Base-by-base conservation (phyloP, 2,329 filamentous ascomycete genomes). In the Aspergillus tamarii region DNA sequence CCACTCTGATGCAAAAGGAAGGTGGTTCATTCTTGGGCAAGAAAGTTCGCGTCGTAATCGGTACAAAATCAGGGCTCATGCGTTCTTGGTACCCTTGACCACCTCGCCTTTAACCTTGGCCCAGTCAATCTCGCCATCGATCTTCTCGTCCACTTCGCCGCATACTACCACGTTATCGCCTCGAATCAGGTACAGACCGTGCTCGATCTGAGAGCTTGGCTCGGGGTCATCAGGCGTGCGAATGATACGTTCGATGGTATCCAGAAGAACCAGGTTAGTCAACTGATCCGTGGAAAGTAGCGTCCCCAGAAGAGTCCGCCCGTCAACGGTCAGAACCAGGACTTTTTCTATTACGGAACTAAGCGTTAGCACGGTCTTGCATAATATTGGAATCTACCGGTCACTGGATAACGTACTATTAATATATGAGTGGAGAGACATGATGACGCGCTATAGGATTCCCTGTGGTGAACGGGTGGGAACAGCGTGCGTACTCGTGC, bases 121-220 rank as follows among this genome's bases (percentile, higher is more conserved):
- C 95, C 95, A 99, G 81, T 97, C 90, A 75, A 99, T 98, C 72
- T 90, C 93, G 45, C 85, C 86, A 80, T 99, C 95, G 64, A 98
- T 83, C 70, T 91, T 86, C 79, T 97, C 94, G 77, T 99, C 93
- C 36, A 99, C 89, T 62, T 96, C 83, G 2, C 95, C 95, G 63
- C 95, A 91, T 19, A 96, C 85, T 66, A 93, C 94, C 55, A 99
- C 94, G 74, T 96, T 97, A 77, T 99, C 95, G 59, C 95, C 95
- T 64, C 95, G 87, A 62, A 99, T 91, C 63, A 99, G 85, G 77
- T 97, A 98, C 7, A 98, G 81, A 1, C 95, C 95, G 66, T 97
- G 88, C 5, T 91, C 88, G 21, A 95, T 89, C 75, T 95, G 88
- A 63, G 89, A 87, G 50, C 91, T 96, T 0, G 90, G 87, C 71